Evolutionary conservation across 176 grass and related monocot genomes (phyloP), one percentile per base, ranked within the genome.

Genomic region (Zizania latifolia): DNA sequence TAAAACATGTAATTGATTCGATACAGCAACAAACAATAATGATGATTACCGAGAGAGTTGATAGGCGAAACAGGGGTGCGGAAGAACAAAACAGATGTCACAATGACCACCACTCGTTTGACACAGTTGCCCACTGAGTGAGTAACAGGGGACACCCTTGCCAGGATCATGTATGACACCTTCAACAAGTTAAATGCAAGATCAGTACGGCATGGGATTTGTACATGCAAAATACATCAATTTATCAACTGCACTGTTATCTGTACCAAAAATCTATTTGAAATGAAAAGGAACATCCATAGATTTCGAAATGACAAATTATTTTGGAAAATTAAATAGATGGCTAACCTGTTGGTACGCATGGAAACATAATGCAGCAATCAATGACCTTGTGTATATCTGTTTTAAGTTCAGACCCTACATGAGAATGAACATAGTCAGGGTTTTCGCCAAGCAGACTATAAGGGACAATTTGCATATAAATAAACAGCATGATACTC

Each of bases 101-200:
- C 92, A 77, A 95, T 95, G 66, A 95, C 92, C 23, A 95, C 96
- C 34, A 99, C 92, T 33, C 87, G 86, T 70, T 92, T 99, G 31
- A 99, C 92, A 17, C 95, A 99, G 34, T 99, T 99, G n/a, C 89
- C 96, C 14, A 99, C 92, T 4, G 96, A 99, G 37, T 99, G 92
- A 0, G 92, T 95, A 36, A 99, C 96, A n/a, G 96, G 96, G 5
- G 92, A 94, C 43, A 95, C 92, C 71, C 84, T 90, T 11, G 89
- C 76, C 15, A 99, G 80, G 84, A 99, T 92, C 92, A 99, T 99
- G 65, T 99, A 92, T 55, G 92, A 99, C 66, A 94, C 91, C 96
- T 99, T 53, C 23, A 22, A 81, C 10, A 82, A 75, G 70, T 62
- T 39, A 14, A 62, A 44, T 19, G n/a, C 19, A 34, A 35, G 21